These are phyloP conservation scores for Hypoxylon sp. DNA, from an alignment of 2,329 filamentous ascomycete genomes.

Conservation along the genomic window DNA sequence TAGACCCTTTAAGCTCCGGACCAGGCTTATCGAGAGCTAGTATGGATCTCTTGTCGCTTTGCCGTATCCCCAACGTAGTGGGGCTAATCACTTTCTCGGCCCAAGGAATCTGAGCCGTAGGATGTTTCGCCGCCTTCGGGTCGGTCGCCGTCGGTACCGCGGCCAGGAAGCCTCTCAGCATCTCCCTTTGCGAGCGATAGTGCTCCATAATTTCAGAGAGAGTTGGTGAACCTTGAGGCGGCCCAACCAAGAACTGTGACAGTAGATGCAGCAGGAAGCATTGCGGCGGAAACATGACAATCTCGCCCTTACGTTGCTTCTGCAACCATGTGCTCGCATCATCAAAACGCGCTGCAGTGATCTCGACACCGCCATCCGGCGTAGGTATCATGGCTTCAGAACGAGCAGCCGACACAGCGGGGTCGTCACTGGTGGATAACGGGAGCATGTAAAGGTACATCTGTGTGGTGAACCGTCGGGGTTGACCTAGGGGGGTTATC, in stretches of 20 bases:
- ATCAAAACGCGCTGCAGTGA: constrained; percentile 84
- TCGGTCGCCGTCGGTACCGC: constrained; percentile 61
- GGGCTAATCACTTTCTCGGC: constrained; percentile 75
- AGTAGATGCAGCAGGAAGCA: constrained; percentile 79
- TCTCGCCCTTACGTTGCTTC: constrained; percentile 72
- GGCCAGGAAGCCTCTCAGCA: constrained; percentile 69
- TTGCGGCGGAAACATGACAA: constrained; percentile 93
- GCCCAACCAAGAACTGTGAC: constrained; percentile 64
- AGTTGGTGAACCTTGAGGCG: constrained; percentile 47
- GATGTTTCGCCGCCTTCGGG: constrained; percentile 58
- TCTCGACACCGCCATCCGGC: constrained; percentile 76
- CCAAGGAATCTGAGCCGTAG: constrained; percentile 67
- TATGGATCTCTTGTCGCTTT: constrained; percentile 64
- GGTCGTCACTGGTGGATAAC: constrained; percentile 54
- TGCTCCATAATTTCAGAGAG: constrained; percentile 50
- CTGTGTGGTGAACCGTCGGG: constrained; percentile 90
- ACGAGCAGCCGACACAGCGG: constrained; percentile 57
- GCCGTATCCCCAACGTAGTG: constrained; percentile 61
- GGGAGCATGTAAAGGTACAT: constrained; percentile 97
- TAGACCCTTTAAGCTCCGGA: constrained; percentile 65
- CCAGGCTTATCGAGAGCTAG: constrained; percentile 72
- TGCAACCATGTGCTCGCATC: constrained; percentile 78
- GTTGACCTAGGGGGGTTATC: constrained; percentile 83
- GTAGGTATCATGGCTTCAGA: constrained; percentile 74
- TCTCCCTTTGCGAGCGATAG: constrained; percentile 65